Conservation (phyloP, 2,329 filamentous ascomycete genomes). For the Microdochium bolleyi region DNA sequence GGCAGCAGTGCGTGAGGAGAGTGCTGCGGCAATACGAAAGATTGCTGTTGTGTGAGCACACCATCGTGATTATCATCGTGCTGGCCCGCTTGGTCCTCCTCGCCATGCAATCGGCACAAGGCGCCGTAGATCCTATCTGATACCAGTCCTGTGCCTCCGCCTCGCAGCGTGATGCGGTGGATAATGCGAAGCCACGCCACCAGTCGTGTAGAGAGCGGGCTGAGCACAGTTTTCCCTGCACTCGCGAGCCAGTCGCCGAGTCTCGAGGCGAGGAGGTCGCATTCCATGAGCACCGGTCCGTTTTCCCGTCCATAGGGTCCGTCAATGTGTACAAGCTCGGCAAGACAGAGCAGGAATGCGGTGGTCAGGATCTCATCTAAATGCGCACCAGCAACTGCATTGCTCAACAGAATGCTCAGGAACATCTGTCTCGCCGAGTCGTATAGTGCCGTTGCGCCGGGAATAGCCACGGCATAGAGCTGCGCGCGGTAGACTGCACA, state of each 20-base stretch:
- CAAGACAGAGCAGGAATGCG: conserved; percentile 9
- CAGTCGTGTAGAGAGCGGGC: conserved; percentile 3
- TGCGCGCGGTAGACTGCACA: conserved; percentile 6
- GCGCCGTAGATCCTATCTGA: conserved; percentile 5
- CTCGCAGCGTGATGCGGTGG: conserved; percentile 7
- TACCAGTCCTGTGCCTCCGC: conserved; percentile 8
- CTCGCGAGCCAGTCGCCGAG: conserved; percentile 1
- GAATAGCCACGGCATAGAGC: conserved; percentile 5
- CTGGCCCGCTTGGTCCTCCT: neutral
- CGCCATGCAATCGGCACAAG: conserved; percentile 1
- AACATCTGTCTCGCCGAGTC: conserved; percentile 1
- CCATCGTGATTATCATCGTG: neutral
- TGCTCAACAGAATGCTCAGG: neutral
- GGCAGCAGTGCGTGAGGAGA: neutral
- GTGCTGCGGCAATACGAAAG: neutral
- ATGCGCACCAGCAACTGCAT: neutral
- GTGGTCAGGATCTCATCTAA: conserved; percentile 2
- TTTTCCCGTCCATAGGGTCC: conserved; percentile 3
- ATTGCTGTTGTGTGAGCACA: too few relatives aligned
- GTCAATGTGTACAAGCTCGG: conserved; percentile 6
- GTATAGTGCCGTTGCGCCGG: conserved; percentile 2
- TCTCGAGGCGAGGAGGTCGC: neutral
- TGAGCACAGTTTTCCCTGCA: conserved; percentile 1
- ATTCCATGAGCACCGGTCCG: conserved; percentile 1
- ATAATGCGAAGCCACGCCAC: conserved; percentile 10